Evolutionary conservation across 805 yeast genomes (phyloP).

Genomic region (Schwanniomyces pseudopolymorphus): DNA sequence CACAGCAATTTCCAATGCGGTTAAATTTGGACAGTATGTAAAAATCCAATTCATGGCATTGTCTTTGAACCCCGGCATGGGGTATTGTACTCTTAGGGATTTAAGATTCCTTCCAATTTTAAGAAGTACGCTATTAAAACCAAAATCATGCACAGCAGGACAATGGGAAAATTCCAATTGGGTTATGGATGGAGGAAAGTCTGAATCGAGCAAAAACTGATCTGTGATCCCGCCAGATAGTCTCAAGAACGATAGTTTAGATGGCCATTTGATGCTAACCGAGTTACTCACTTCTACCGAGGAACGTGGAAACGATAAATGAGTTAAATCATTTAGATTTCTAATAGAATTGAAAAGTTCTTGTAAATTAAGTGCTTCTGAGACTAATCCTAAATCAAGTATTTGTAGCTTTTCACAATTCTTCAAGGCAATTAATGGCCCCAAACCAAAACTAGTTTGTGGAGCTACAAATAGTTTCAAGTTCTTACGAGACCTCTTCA

Average conservation of each 20-base stretch:
- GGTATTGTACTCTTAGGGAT: slow-evolving; percentile 71
- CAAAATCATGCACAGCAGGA: slow-evolving; percentile 67
- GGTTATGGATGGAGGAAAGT: slow-evolving; percentile 72
- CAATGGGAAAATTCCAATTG: slow-evolving; percentile 83
- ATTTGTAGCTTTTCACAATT: slow-evolving; percentile 63
- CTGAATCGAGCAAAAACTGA: slow-evolving; percentile 65
- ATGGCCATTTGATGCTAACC: slow-evolving; percentile 71
- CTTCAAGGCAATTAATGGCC: slow-evolving; percentile 81
- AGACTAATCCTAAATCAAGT: slow-evolving; percentile 79
- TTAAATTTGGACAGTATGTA: slow-evolving; percentile 71
- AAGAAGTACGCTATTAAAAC: slow-evolving; percentile 60
- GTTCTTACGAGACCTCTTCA: slow-evolving; percentile 70
- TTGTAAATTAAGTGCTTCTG: slow-evolving; percentile 83
- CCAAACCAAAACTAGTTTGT: slow-evolving; percentile 90
- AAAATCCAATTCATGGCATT: slow-evolving; percentile 74
- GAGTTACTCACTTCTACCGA: slow-evolving; percentile 68
- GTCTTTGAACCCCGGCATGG: slow-evolving; percentile 77
- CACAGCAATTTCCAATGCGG: slow-evolving; percentile 64
- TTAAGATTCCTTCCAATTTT: slow-evolving; percentile 66
- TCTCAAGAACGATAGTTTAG: slow-evolving; percentile 64
- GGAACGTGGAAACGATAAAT: slow-evolving; percentile 84
- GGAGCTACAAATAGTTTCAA: slow-evolving; percentile 81
- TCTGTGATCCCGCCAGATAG: slow-evolving; percentile 89
- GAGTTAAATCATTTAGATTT: slow-evolving; percentile 60
- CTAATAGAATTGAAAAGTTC: slow-evolving; percentile 77